These are phyloP conservation scores for Chenopodium berlandieri DNA, from an alignment of 148 eudicot genomes.

Conservation along the genomic window DNA sequence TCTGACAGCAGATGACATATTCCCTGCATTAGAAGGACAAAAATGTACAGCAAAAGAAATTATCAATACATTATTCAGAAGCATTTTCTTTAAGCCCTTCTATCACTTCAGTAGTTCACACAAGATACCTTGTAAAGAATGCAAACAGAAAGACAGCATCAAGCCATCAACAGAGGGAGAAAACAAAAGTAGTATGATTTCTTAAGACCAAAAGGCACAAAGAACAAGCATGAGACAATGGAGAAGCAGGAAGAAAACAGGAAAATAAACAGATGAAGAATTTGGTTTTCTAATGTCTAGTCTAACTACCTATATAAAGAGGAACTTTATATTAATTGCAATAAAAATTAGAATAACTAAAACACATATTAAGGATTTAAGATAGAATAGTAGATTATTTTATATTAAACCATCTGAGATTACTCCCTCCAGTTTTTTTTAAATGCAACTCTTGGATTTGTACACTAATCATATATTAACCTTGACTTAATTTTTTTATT, in stretches of 20 bases:
- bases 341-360: too few species aligned
- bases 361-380: too few species aligned
- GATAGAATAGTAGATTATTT: too few species aligned
- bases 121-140: background rate
- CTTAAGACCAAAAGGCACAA: slow-evolving; percentile 4
- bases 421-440: too few species aligned
- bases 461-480: too few species aligned
- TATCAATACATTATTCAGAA: background rate
- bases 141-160: background rate
- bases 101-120: background rate
- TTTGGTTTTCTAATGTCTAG: background rate
- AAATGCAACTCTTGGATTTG: too few species aligned
- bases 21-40: slow-evolving; percentile 46
- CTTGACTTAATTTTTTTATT: too few species aligned
- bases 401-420: too few species aligned
- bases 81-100: background rate
- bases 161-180: slow-evolving; percentile 12
- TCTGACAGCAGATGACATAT: slow-evolving; percentile 79
- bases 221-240: background rate
- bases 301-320: too few species aligned
- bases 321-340: too few species aligned
- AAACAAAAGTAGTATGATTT: background rate
- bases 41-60: background rate
- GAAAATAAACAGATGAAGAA: background rate
- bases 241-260: background rate